A percentile compares a stretch with the other conserved stretches of the same genome.
Conservation (phyloP, 805 yeast genomes). For the Sugiyamaella americana region DNA sequence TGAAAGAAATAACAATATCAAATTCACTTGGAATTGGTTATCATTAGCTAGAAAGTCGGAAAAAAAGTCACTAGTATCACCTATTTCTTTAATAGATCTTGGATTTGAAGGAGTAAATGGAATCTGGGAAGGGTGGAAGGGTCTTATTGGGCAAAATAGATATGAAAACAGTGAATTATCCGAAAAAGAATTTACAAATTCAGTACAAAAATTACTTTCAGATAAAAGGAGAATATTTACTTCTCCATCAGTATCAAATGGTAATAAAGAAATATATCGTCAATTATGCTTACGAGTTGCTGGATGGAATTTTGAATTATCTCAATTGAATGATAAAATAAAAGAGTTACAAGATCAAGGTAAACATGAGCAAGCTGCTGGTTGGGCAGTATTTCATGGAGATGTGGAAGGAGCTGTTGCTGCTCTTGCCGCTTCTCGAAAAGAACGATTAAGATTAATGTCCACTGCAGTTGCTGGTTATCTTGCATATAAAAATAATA, state of each 20-base stretch:
- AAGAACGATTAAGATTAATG: conserved; percentile 66
- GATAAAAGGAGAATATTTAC: conserved; percentile 33
- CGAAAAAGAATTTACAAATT: conserved; percentile 42
- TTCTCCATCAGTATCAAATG: conserved; percentile 20
- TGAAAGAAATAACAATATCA: conserved; percentile 46
- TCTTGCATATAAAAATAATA: conserved; percentile 51
- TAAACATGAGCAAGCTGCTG: conserved; percentile 85
- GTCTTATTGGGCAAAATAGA: conserved; percentile 19
- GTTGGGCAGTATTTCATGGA: conserved; percentile 95
- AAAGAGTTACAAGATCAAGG: conserved; percentile 50
- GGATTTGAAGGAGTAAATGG: conserved; percentile 87
- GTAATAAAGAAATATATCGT: conserved; percentile 57
- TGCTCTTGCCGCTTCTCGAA: conserved; percentile 67
- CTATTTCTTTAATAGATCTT: conserved; percentile 60
- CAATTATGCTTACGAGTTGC: conserved; percentile 74
- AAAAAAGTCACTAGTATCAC: conserved; percentile 58
- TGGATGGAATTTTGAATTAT: conserved; percentile 81
- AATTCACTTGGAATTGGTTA: conserved; percentile 91
- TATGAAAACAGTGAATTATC: conserved; percentile 22
- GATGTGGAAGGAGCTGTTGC: conserved; percentile 75
- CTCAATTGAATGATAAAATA: conserved; percentile 68
- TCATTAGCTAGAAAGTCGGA: conserved; percentile 62
- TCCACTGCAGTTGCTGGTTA: conserved; percentile 94
- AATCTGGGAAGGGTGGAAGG: conserved; percentile 63
- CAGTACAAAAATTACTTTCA: conserved; percentile 48